Evolutionary conservation across 2,329 filamentous ascomycete genomes (phyloP), one percentile per base, ranked within the genome.

Genomic region (Trichoderma citrinoviride): DNA sequence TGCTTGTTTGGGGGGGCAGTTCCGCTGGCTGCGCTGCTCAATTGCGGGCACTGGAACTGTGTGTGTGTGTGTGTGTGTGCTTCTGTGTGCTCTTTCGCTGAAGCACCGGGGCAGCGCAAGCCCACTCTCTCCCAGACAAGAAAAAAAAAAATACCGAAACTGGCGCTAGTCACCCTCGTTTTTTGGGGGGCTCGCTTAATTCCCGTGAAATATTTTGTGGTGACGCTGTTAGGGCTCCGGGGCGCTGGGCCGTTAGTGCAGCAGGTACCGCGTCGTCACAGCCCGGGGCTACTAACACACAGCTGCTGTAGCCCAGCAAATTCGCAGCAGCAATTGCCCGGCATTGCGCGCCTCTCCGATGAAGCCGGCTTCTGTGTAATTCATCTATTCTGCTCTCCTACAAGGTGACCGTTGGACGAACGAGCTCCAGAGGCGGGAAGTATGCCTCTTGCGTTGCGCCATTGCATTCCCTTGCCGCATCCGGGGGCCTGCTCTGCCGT

Each of bases 151-250:
- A 61, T 12, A 29, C 25, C 37, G 23, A 60, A 60, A 19, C 21
- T 15, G 44, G 49, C 58, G 49, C 40, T 62, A 62, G 40, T 37
- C 47, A 21, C 47, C 6, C 50, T 63, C 23, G 41, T 53, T 44
- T 61, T 61, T 37, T 37, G 10, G 41, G 44, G 63, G 56, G 49
- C 56, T 65, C 64, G 64, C 64, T 65, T 65, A 65, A 65, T 65
- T 65, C 64, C 64, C 64, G 64, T 65, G 61, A 61, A 66, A 69
- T 67, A 67, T 70, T 71, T 70, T 70, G 68, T 71, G 67, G 70
- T 71, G 64, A 64, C 67, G 50, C 64, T 55, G 65, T 71, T 71
- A 71, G 70, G 70, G 70, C 70, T 71, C 69, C 64, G 44, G 60
- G 23, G 49, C 50, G 43, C 37, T 57, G 52, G 52, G 49, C 23